Evolutionary conservation across 192 early-diverging fungal species (phyloP), one percentile per base, ranked within the genome.

Genomic region (Coemansia furcata): DNA sequence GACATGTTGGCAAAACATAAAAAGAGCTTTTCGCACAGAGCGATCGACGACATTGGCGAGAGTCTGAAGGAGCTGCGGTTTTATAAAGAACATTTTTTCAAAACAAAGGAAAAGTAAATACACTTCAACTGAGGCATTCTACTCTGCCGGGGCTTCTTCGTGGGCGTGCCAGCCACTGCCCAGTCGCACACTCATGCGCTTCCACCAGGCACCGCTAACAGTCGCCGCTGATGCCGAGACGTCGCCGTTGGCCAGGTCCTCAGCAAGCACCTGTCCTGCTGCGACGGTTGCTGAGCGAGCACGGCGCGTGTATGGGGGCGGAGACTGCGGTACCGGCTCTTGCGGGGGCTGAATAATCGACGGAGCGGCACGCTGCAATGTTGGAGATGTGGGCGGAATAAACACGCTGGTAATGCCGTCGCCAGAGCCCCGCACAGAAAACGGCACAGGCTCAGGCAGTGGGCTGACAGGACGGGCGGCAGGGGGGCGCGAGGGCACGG

Each of bases 1-100:
- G 69, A 76, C 0, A 70, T 85, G 2, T 73, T 71, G 14, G 30
- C 37, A 19, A 32, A 29, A 11, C 39, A 47, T 2, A 68, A 68
- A 12, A 94, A 96, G 69, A 73, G 71, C 42, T 68, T 26, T 39
- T 60, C 74, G 0, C 92, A 93, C 73, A 71, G 93, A 14, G 93
- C 95, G 2, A 54, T 96, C 67, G 94, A 93, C 62, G 95, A 97
- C 64, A 96, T 97, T 65, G 79, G 83, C 4, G 95, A 96, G 68
- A 91, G 89, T 47, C 90, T 97, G 42, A 85, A 78, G n/a, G 94
- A 97, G 71, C 83, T 97, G 26, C 76, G 85, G 57, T 92, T 87
- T 54, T 96, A 95, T 67, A 72, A 46, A 6, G 14, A 57, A 15
- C 14, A 57, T 7, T 57, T 57, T 35, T 57, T 57, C 6, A 49